phyloP scores from a whole-genome alignment of 345 rosid species.

The Gossypium ekmanianum region DNA sequence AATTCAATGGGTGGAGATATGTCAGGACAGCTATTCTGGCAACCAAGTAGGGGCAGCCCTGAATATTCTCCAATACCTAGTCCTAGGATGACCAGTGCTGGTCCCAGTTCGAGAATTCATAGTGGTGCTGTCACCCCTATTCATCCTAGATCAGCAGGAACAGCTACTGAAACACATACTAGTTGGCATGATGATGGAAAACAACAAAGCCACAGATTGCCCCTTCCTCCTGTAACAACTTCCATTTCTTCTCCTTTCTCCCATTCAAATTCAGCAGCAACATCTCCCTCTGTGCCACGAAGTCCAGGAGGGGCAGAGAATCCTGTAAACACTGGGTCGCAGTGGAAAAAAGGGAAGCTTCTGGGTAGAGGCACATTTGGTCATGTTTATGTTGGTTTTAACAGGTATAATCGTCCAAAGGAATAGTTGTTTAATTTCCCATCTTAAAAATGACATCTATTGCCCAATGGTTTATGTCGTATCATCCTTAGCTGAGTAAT shows the following conservation, averaged over 20 bases:
- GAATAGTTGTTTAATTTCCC: conserved; percentile 1
- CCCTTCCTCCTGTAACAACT: conserved; percentile 71
- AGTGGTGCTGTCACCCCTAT: conserved; percentile 98
- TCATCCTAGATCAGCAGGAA: conserved; percentile 86
- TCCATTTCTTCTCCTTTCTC: conserved; percentile 56
- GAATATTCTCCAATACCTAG: conserved; percentile 95
- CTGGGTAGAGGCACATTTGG: conserved; percentile 87
- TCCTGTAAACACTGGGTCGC: conserved; percentile 52
- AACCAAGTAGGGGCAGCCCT: conserved; percentile 87
- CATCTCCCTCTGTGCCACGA: conserved; percentile 72
- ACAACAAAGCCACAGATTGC: conserved; percentile 81
- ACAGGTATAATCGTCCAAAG: conserved; percentile 39
- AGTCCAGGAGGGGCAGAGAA: conserved; percentile 72
- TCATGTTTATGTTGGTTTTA: conserved; percentile 69
- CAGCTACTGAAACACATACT: conserved; percentile 57
- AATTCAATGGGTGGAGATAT: conserved; percentile 95
- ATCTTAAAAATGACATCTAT: neutral
- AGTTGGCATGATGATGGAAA: conserved; percentile 76
- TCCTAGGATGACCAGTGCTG: conserved; percentile 96
- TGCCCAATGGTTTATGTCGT: neutral
- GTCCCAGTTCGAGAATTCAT: conserved; percentile 93
- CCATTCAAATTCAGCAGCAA: conserved; percentile 61
- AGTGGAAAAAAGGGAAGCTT: conserved; percentile 72
- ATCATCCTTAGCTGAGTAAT: neutral
- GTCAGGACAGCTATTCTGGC: conserved; percentile 89